Conservation (phyloP, 768 basidiomycete genomes). For the Porphyrellus cyaneotinctus region DNA sequence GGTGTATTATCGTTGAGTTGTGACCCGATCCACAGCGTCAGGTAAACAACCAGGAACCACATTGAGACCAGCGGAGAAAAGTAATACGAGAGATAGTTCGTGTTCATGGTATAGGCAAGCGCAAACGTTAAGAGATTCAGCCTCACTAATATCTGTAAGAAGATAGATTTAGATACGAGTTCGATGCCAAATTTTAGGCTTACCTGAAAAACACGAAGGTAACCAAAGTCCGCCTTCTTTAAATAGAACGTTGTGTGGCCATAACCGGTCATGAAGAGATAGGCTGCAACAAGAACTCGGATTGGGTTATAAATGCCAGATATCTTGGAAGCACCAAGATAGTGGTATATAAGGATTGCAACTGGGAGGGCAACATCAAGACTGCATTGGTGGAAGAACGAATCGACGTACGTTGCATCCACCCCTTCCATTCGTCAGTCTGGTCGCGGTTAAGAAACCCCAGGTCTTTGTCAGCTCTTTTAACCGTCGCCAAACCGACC, state of each 20-base stretch:
- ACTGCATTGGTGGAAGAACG: neutral
- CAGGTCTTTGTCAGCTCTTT: conserved; percentile 72
- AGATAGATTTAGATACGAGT: neutral
- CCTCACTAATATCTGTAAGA: conserved; percentile 63
- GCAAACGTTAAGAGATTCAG: conserved; percentile 80
- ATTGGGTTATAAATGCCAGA: conserved; percentile 93
- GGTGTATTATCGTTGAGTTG: conserved; percentile 65
- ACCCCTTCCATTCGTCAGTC: conserved; percentile 97
- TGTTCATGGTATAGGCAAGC: conserved; percentile 88
- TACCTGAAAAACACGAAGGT: conserved; percentile 70
- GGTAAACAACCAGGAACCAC: conserved; percentile 87
- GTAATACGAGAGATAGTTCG: conserved; percentile 88
- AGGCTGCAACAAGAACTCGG: conserved; percentile 82
- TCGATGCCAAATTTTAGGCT: conserved; percentile 10
- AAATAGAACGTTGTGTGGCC: conserved; percentile 86
- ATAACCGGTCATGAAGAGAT: conserved; percentile 93
- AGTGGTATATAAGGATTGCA: conserved; percentile 89
- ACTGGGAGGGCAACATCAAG: conserved; percentile 42
- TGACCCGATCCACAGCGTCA: conserved; percentile 67
- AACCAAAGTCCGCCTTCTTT: conserved; percentile 84
- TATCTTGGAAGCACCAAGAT: conserved; percentile 83
- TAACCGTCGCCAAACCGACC: conserved; percentile 61
- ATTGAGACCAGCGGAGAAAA: conserved; percentile 86
- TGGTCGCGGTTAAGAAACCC: conserved; percentile 90
- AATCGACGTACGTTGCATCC: conserved; percentile 82